Conservation (phyloP, 208 protist species). For the Tritrichomonas musculus region DNA sequence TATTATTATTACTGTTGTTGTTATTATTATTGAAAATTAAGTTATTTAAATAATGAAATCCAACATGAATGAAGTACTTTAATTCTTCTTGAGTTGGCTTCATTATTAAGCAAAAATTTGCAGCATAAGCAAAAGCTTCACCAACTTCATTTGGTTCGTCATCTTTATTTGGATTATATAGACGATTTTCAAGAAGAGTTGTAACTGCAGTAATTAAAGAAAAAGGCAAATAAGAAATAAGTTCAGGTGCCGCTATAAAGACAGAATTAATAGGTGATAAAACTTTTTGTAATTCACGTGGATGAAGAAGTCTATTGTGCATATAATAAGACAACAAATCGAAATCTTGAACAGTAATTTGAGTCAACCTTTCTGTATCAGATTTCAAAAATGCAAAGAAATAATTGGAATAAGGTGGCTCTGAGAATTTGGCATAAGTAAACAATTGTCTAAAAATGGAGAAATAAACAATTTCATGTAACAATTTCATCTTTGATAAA, state of each 20-base stretch:
- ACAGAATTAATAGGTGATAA: too few species aligned
- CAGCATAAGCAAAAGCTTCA: background rate
- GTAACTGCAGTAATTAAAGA: too few species aligned
- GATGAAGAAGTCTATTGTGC: too few species aligned
- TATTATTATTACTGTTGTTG: too few species aligned
- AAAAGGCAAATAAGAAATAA: too few species aligned
- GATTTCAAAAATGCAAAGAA: background rate
- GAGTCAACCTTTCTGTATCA: background rate
- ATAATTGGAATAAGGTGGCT: background rate
- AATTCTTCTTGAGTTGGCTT: constrained; percentile 1
- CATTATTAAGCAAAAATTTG: too few species aligned
- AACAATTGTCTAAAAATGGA: background rate
- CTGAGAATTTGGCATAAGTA: background rate
- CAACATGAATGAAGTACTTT: background rate
- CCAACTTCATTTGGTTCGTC: background rate
- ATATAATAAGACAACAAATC: too few species aligned
- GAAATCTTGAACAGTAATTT: too few species aligned
- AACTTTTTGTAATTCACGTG: too few species aligned
- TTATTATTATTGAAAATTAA: too few species aligned
- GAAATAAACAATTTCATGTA: background rate
- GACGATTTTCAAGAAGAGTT: too few species aligned
- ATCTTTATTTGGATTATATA: background rate
- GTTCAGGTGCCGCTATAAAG: too few species aligned
- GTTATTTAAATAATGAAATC: background rate
- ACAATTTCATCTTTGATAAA: background rate